Percentiles rank a stretch among this genome's conserved stretches.
These are phyloP conservation scores for Cryphonectria radicalis DNA, from an alignment of 2,329 filamentous ascomycete genomes.

Conservation along the genomic window DNA sequence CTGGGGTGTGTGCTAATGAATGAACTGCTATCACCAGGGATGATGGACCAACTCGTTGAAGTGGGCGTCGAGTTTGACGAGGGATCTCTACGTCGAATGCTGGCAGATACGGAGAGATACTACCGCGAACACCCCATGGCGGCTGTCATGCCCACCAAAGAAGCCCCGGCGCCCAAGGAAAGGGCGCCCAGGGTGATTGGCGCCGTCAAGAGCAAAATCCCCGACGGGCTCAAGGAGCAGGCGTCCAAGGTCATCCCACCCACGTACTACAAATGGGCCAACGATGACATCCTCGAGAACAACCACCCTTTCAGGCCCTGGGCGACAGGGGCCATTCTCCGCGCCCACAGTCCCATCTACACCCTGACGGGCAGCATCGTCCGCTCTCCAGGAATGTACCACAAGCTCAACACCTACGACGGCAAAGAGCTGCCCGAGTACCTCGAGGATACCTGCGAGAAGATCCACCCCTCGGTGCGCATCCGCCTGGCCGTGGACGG, in stretches of 20 bases:
- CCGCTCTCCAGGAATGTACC: constrained; percentile 54
- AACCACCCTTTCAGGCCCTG: constrained; percentile 54
- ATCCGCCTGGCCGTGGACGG: constrained; percentile 57
- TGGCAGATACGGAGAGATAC: constrained; percentile 37
- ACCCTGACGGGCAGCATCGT: constrained; percentile 47
- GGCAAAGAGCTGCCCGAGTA: constrained; percentile 43
- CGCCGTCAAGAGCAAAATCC: constrained; percentile 18
- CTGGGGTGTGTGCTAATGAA: background rate
- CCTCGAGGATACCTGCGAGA: constrained; percentile 58
- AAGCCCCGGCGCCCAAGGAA: constrained; percentile 23
- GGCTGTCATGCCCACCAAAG: constrained; percentile 24
- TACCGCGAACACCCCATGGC: constrained; percentile 31
- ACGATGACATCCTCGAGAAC: constrained; percentile 50
- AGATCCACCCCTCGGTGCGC: constrained; percentile 58
- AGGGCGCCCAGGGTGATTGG: constrained; percentile 15
- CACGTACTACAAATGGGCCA: constrained; percentile 46
- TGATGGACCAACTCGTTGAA: constrained; percentile 60
- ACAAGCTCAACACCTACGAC: constrained; percentile 47
- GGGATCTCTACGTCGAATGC: constrained; percentile 46
- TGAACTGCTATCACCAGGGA: constrained; percentile 44
- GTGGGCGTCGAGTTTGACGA: constrained; percentile 55
- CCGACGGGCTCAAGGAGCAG: constrained; percentile 19
- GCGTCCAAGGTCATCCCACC: constrained; percentile 12
- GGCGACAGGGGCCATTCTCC: constrained; percentile 51
- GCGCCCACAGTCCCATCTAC: constrained; percentile 47